Conservation (phyloP, 2,329 filamentous ascomycete species). For the Botrytis pseudocinerea region DNA sequence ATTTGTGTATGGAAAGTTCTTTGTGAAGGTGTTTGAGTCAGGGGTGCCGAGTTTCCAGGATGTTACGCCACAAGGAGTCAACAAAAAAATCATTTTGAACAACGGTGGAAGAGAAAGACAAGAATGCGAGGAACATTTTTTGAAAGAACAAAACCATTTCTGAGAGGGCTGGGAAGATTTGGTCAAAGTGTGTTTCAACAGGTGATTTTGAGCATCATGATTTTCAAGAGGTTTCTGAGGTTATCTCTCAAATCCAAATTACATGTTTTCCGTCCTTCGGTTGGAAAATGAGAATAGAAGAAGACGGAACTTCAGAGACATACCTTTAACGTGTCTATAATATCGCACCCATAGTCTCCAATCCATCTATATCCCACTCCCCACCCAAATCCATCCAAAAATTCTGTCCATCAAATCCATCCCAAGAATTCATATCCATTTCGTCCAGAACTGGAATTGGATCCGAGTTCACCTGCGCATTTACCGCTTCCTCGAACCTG, state of each 20-base stretch:
- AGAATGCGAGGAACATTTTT: background rate
- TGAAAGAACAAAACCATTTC: background rate
- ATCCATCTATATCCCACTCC: slow-evolving; percentile 5
- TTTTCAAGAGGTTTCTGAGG: background rate
- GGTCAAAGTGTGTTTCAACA: background rate
- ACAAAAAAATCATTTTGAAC: background rate
- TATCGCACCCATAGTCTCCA: background rate
- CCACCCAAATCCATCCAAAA: slow-evolving; percentile 12
- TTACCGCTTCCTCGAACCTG: background rate
- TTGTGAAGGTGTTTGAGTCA: background rate
- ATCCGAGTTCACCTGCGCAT: background rate
- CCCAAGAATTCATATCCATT: background rate
- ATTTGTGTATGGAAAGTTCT: background rate
- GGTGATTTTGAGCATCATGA: background rate
- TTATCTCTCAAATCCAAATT: background rate
- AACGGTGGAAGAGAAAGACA: background rate
- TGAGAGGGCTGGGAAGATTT: background rate
- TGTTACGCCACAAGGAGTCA: background rate
- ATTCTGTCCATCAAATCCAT: background rate
- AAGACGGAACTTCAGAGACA: background rate
- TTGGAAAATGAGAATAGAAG: background rate
- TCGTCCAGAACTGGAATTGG: background rate
- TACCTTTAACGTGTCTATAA: background rate
- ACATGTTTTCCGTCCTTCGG: background rate
- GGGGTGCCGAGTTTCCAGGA: background rate